phyloP scores from a whole-genome alignment of 306 rosid genomes.

The Arachis hypogaea region DNA sequence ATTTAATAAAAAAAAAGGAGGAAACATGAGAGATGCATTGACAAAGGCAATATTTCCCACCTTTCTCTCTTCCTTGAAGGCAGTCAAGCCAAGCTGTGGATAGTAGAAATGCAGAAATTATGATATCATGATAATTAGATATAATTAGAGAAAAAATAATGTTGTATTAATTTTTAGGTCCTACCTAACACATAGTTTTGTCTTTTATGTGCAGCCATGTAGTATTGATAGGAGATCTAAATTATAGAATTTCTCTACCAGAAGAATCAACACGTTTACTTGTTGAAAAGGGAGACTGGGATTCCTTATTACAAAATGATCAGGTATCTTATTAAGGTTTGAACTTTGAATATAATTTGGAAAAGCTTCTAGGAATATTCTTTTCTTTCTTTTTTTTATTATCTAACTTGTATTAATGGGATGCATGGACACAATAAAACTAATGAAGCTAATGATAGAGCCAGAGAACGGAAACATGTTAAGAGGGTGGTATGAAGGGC shows the following conservation, averaged over 20 bases:
- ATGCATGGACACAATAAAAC: no score
- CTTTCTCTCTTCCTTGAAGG: no score
- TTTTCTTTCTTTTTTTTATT: neutral
- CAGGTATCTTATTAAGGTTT: slow-evolving; percentile 57
- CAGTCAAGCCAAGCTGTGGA: no score
- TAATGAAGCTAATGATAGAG: no score
- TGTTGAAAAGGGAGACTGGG: slow-evolving; percentile 66
- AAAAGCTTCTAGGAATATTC: neutral
- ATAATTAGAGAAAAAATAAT: neutral
- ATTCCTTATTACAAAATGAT: slow-evolving; percentile 67
- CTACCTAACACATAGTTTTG: slow-evolving; percentile 15
- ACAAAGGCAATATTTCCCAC: no score
- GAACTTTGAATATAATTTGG: neutral
- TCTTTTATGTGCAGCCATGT: slow-evolving; percentile 60
- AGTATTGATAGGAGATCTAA: slow-evolving; percentile 84
- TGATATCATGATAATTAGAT: neutral
- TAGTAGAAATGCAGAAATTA: no score
- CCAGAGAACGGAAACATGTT: no score
- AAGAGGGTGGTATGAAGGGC: slow-evolving; percentile 40
- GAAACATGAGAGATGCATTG: no score
- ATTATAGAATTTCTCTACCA: slow-evolving; percentile 78
- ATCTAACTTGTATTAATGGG: no score
- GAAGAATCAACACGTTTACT: slow-evolving; percentile 70
- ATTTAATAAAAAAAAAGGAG: no score
- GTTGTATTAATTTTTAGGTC: slow-evolving; percentile 8